Conservation (phyloP, 768 basidiomycete species). For the Pulveroboletus sp. region DNA sequence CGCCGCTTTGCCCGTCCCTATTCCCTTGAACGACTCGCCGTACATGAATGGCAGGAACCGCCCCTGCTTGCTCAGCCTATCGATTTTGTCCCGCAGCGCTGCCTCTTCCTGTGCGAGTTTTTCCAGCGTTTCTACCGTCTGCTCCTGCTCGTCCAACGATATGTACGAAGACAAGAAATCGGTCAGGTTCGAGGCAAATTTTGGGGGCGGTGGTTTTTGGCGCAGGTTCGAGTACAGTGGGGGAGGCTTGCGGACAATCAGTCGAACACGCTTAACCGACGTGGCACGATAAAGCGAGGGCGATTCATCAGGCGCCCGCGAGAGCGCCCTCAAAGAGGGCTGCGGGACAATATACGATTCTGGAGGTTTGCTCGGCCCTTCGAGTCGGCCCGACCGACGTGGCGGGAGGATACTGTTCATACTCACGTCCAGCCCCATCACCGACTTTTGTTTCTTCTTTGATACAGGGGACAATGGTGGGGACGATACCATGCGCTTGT, state of each 20-base stretch:
- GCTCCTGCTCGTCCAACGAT: conserved; percentile 48
- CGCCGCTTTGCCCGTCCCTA: conserved; percentile 1
- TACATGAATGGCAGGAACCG: conserved; percentile 41
- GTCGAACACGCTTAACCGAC: conserved; percentile 56
- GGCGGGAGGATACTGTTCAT: background rate
- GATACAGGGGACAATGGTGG: conserved; percentile 18
- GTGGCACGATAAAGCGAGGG: conserved; percentile 15
- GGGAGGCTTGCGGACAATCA: conserved; percentile 65
- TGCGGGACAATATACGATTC: background rate
- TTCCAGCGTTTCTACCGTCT: conserved; percentile 39
- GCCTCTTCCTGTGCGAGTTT: conserved; percentile 43
- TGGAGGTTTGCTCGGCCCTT: conserved; percentile 11
- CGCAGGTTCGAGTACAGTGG: conserved; percentile 60
- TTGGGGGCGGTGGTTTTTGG: conserved; percentile 58
- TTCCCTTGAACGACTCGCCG: conserved; percentile 21
- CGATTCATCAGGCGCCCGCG: background rate
- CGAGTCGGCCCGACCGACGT: conserved; percentile 22
- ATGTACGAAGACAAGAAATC: conserved; percentile 63
- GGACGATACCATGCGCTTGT: conserved; percentile 26
- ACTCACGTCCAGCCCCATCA: conserved; percentile 2
- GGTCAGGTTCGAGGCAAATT: conserved; percentile 52
- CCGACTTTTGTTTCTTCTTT: conserved; percentile 28
- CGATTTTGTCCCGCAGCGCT: conserved; percentile 40
- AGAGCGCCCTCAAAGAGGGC: background rate
- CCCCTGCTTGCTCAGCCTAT: conserved; percentile 45